A percentile compares a stretch with the other conserved stretches of the same genome.
These are phyloP conservation scores for Lolium perenne DNA, from an alignment of 176 grass and related monocot genomes.

Conservation along the genomic window DNA sequence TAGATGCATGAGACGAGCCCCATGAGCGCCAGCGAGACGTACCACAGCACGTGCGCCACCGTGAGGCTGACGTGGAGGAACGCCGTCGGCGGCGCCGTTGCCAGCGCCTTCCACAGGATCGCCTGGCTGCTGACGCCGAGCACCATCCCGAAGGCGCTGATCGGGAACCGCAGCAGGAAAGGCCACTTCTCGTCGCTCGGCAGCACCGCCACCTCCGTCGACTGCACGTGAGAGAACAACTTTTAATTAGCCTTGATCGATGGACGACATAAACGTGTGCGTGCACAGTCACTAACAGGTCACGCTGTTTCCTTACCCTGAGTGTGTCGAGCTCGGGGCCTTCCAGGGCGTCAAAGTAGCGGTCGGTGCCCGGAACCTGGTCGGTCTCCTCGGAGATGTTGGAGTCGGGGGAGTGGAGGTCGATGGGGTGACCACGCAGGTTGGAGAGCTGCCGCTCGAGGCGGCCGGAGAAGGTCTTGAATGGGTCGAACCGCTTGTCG, in stretches of 20 bases:
- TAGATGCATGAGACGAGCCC: constrained; percentile 66
- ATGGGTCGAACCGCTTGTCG: constrained; percentile 70
- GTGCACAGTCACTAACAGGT: no score
- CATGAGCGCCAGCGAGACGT: constrained; percentile 57
- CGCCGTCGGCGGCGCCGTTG: constrained; percentile 51
- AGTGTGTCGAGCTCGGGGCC: constrained; percentile 85
- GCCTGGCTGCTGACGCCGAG: constrained; percentile 91
- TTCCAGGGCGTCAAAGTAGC: constrained; percentile 82
- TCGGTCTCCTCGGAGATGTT: neutral
- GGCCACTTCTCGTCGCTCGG: constrained; percentile 84
- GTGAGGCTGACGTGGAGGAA: constrained; percentile 71
- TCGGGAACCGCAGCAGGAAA: constrained; percentile 87
- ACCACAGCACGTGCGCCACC: constrained; percentile 73
- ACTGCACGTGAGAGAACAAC: constrained; percentile 17
- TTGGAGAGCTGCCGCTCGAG: constrained; percentile 75
- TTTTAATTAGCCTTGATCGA: neutral
- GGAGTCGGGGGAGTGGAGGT: neutral
- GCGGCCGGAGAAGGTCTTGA: constrained; percentile 86
- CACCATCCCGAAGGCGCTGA: constrained; percentile 93
- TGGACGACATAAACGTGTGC: neutral
- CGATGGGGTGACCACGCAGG: constrained; percentile 44
- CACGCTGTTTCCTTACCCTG: neutral
- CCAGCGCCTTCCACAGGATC: constrained; percentile 88
- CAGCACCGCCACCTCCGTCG: constrained; percentile 67
- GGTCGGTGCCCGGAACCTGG: constrained; percentile 52